Conservation (phyloP, 208 protist genomes). For the Trypanosomatidae sp. region DNA sequence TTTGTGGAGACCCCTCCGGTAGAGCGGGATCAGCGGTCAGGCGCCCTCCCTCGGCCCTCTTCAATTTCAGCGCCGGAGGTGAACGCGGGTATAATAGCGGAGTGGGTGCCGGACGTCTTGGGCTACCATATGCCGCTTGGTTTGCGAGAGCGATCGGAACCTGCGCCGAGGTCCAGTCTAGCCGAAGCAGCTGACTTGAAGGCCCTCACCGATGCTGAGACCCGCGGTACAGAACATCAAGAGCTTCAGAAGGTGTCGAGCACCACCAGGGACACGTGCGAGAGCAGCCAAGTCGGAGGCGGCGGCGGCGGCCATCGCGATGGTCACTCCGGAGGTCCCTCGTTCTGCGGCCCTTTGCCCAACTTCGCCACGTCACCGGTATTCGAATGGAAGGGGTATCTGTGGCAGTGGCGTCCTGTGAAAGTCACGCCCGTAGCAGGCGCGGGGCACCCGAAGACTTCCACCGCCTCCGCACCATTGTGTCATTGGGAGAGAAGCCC, state of each 20-base stretch:
- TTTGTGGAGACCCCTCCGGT: neutral
- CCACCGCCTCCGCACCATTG: neutral
- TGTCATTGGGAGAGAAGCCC: no score
- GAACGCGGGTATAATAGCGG: constrained; percentile 25
- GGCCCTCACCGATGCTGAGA: neutral
- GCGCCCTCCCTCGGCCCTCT: neutral
- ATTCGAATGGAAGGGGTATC: constrained; percentile 36
- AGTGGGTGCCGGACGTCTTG: constrained; percentile 25
- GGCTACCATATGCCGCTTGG: constrained; percentile 30
- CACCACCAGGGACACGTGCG: neutral
- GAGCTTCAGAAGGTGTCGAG: neutral
- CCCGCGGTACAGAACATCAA: neutral
- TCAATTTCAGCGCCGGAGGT: neutral
- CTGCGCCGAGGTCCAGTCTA: neutral
- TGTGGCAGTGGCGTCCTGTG: constrained; percentile 75
- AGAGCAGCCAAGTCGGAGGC: neutral
- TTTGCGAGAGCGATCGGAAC: neutral
- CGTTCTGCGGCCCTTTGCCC: constrained; percentile 17
- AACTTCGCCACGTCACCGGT: constrained; percentile 49
- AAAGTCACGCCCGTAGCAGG: neutral
- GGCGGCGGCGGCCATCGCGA: neutral
- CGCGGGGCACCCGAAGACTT: neutral
- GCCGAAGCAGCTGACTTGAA: neutral
- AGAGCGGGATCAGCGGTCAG: neutral
- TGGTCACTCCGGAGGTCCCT: neutral